Percentiles rank a stretch among this genome's conserved stretches.
Conservation (phyloP, 2,329 filamentous ascomycete species). For the Sporothrix schenckii region DNA sequence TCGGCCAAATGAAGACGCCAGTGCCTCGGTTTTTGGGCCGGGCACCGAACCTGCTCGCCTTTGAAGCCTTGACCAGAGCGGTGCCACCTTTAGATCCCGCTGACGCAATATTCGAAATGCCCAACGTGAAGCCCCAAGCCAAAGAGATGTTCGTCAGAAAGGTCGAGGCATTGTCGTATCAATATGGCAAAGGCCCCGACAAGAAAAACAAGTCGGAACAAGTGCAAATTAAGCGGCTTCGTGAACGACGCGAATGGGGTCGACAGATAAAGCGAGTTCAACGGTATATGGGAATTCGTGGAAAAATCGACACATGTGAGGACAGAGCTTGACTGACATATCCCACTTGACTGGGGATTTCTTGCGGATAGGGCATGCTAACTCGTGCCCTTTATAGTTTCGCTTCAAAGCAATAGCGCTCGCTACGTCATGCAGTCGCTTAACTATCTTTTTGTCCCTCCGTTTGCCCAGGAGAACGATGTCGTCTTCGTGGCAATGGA, state of each 20-base stretch:
- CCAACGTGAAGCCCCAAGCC: neutral
- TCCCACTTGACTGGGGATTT: neutral
- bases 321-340: neutral
- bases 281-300: conserved; percentile 70
- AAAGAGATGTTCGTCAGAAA: conserved; percentile 24
- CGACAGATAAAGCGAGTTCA: conserved; percentile 58
- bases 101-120: conserved; percentile 17
- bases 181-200: conserved; percentile 18
- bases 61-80: conserved; percentile 40
- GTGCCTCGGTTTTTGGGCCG: conserved; percentile 69
- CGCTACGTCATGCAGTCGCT: conserved; percentile 11
- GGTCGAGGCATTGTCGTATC: conserved; percentile 12
- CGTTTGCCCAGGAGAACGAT: conserved; percentile 50
- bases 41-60: conserved; percentile 49
- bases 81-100: conserved; percentile 17
- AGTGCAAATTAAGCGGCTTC: neutral
- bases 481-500: conserved; percentile 79
- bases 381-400: neutral
- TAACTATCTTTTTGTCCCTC: neutral
- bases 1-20: conserved; percentile 62
- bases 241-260: neutral
- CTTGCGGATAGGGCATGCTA: neutral
- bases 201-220: conserved; percentile 49
- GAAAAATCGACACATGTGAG: conserved; percentile 35
- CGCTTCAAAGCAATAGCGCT: neutral